Evolutionary conservation across 2,329 filamentous ascomycete genomes (phyloP), one percentile per base, ranked within the genome.

Genomic region (Fusarium lateritium): DNA sequence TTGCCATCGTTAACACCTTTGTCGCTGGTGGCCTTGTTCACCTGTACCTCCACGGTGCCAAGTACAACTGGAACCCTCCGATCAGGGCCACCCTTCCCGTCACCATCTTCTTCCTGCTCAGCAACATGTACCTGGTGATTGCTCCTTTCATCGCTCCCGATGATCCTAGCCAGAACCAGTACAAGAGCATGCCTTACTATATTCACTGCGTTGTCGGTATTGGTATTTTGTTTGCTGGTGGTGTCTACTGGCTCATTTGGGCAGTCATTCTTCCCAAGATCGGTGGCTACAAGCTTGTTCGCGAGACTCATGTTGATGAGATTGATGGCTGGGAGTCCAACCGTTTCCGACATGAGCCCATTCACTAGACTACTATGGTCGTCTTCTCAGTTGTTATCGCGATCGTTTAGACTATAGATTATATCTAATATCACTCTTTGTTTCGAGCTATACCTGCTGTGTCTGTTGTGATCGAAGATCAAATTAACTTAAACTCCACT

Each of bases 271-370:
- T 88, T 36, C 86, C 86, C 55, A 82, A 80, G 72, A 63, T 88
- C 33, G 86, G 86, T 15, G 73, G 74, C 0, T 89, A 91, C 71
- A 82, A 86, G 70, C 80, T 92, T 11, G 82, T 88, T 4, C 83
- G 85, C 57, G 85, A 89, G 76, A 82, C 79, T 0, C 76, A 83
- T 3, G 76, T 90, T 9, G 86, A 88, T 63, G 82, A 83, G 0
- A 82, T 86, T 42, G 89, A 91, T 74, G 88, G 89, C 3, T 91
- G 89, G 89, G 88, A 88, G 69, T 80, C 86, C 33, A 87, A 80
- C 55, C 81, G 86, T 4, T 89, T 90, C 72, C 77, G 81, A 3
- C 81, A 75, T 59, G 75, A 80, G 64, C 84, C 85, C 7, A 56
- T 64, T n/a, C 17, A 62, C 19, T 57, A 64, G 38, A 31, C 28